Conservation (phyloP, 768 basidiomycete species). For the Termitomyces titanicus region DNA sequence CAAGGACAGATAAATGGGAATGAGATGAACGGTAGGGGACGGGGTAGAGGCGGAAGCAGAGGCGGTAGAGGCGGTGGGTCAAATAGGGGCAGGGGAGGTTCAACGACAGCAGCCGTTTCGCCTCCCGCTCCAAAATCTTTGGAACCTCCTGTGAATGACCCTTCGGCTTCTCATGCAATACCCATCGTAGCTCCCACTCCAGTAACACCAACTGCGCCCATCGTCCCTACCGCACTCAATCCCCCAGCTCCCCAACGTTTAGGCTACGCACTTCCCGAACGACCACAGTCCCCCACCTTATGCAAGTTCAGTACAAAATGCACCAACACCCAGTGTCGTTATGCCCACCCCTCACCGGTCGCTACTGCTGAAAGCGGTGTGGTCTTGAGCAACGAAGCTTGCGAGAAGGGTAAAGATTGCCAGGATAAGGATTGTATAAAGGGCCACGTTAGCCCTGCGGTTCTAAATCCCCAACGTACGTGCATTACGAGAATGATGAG, state of each 20-base stretch:
- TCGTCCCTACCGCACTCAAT: constrained; percentile 14
- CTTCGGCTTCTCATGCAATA: constrained; percentile 22
- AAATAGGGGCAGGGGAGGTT: constrained; percentile 47
- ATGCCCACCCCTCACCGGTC: constrained; percentile 95
- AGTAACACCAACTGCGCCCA: constrained; percentile 13
- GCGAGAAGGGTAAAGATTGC: constrained; percentile 85
- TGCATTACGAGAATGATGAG: not conserved
- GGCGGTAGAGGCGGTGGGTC: constrained; percentile 43
- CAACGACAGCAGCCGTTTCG: constrained; percentile 13
- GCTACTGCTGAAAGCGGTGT: constrained; percentile 94
- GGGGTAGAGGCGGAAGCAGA: constrained; percentile 39
- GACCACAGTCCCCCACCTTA: constrained; percentile 83
- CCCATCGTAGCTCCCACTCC: constrained; percentile 29
- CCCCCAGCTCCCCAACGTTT: constrained; percentile 31
- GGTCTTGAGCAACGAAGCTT: constrained; percentile 91
- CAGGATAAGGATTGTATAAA: constrained; percentile 93
- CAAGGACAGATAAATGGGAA: constrained; percentile 29
- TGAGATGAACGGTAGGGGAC: constrained; percentile 28
- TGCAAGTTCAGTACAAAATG: constrained; percentile 95
- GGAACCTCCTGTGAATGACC: constrained; percentile 8
- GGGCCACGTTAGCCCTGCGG: constrained; percentile 87
- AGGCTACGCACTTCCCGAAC: constrained; percentile 62
- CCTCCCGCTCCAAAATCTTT: constrained; percentile 21
- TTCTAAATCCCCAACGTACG: constrained; percentile 61
- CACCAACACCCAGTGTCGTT: constrained; percentile 84